A percentile compares a stretch with the other conserved stretches of the same genome.
These are phyloP conservation scores for Cenococcum geophilum DNA, from an alignment of 495 filamentous ascomycete species.

Conservation along the genomic window DNA sequence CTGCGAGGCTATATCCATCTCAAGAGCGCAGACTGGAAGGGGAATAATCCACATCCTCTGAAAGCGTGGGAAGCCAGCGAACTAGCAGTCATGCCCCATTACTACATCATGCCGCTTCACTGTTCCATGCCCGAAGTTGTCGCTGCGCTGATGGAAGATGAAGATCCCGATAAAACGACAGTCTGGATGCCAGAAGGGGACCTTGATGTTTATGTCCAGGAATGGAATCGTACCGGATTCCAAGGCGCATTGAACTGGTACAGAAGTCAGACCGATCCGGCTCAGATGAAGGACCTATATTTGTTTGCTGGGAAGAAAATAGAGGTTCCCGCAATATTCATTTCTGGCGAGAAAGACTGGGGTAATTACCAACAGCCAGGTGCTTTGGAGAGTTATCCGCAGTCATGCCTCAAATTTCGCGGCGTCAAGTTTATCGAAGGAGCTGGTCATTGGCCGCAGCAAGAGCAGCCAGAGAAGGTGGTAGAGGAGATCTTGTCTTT, in stretches of 20 bases:
- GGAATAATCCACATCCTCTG: conserved; percentile 51
- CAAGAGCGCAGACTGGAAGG: conserved; percentile 56
- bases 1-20: conserved; percentile 63
- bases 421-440: conserved; percentile 49
- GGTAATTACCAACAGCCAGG: conserved; percentile 61
- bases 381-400: conserved; percentile 52
- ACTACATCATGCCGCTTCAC: conserved; percentile 61
- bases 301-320: conserved; percentile 58
- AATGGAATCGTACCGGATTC: conserved; percentile 62
- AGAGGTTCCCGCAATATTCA: conserved; percentile 54
- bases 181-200: conserved; percentile 53
- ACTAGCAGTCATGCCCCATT: conserved; percentile 54
- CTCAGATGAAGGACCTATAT: conserved; percentile 47
- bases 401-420: conserved; percentile 49
- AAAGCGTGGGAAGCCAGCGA: conserved; percentile 50
- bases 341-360: conserved; percentile 59
- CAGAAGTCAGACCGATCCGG: conserved; percentile 50
- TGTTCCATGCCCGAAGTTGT: conserved; percentile 54
- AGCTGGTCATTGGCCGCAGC: conserved; percentile 63
- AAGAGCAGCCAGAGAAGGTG: conserved; percentile 56
- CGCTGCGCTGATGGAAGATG: conserved; percentile 47
- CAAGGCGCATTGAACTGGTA: conserved; percentile 70
- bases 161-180: conserved; percentile 37
- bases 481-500: conserved; percentile 41
- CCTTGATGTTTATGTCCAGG: conserved; percentile 53